Evolutionary conservation across 495 filamentous ascomycete species (phyloP).

Genomic region (Melanomma pulvis-pyrius): DNA sequence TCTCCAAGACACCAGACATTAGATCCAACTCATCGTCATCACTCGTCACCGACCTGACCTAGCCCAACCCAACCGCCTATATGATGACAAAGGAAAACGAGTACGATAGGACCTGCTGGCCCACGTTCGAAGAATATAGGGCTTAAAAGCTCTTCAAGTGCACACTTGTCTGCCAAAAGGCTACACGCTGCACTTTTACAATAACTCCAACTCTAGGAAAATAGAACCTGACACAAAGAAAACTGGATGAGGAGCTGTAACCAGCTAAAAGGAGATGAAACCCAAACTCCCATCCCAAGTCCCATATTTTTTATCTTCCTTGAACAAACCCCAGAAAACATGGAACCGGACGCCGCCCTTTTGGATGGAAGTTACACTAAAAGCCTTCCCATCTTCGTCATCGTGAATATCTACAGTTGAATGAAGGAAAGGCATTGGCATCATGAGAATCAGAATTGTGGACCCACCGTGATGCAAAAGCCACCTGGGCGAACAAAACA

Average conservation of each 20-base stretch:
- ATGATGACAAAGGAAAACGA: slow-evolving; percentile 12
- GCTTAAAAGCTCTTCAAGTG: neutral
- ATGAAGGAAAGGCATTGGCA: slow-evolving; percentile 7
- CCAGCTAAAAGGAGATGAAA: neutral
- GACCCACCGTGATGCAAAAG: neutral
- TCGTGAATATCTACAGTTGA: slow-evolving; percentile 23
- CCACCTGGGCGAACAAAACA: slow-evolving; percentile 17
- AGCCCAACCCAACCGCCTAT: neutral
- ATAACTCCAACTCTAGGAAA: neutral
- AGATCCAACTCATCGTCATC: slow-evolving; percentile 4
- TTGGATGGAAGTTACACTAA: neutral
- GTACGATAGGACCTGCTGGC: neutral
- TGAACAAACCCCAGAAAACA: slow-evolving; percentile 2
- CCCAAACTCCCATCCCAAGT: slow-evolving; percentile 1
- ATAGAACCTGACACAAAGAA: neutral
- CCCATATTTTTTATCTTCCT: slow-evolving; percentile 23
- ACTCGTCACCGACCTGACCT: slow-evolving; percentile 9
- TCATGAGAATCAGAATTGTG: slow-evolving; percentile 15
- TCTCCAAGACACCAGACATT: slow-evolving; percentile 7
- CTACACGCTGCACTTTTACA: neutral
- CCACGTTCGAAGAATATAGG: neutral
- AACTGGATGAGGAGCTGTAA: neutral
- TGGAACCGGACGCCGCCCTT: neutral
- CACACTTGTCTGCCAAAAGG: neutral
- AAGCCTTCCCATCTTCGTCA: neutral